Conservation (phyloP, 2,329 filamentous ascomycete genomes). For the Xylaria sp. region DNA sequence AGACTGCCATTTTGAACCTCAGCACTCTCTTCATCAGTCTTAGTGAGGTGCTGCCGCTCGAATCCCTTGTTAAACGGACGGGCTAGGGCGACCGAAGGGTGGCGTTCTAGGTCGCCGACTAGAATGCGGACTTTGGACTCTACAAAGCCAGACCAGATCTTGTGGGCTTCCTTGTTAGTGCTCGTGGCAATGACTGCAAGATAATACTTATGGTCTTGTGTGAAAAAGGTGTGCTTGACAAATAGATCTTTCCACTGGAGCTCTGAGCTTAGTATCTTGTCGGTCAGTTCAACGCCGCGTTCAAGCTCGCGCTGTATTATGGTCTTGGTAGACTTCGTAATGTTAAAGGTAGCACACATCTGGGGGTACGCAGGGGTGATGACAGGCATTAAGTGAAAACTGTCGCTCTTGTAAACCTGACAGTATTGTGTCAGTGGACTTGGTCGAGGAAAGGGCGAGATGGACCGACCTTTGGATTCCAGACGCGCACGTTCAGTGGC, state of each 20-base stretch:
- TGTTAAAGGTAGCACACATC: constrained; percentile 97
- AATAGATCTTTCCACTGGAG: constrained; percentile 89
- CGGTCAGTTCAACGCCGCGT: constrained; percentile 79
- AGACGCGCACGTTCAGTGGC: constrained; percentile 83
- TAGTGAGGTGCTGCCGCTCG: constrained; percentile 81
- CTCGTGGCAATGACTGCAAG: constrained; percentile 87
- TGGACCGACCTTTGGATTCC: constrained; percentile 80
- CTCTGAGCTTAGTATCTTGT: constrained; percentile 81
- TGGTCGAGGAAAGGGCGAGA: not conserved
- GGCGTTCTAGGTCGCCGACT: constrained; percentile 83
- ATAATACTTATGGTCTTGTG: constrained; percentile 93
- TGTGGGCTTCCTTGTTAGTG: constrained; percentile 83
- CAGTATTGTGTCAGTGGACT: constrained; percentile 42
- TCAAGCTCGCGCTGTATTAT: constrained; percentile 87
- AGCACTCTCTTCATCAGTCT: constrained; percentile 61
- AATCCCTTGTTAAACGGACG: constrained; percentile 95
- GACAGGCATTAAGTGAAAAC: constrained; percentile 93
- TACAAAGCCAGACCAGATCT: constrained; percentile 89
- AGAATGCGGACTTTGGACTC: constrained; percentile 92
- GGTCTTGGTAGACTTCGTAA: constrained; percentile 84
- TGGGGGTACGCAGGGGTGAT: constrained; percentile 98
- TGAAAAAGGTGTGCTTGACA: constrained; percentile 92
- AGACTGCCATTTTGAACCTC: constrained; percentile 67
- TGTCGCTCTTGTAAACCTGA: constrained; percentile 81
- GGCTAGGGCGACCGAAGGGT: constrained; percentile 81